These are phyloP conservation scores for Fusarium compactum DNA, from an alignment of 2,329 filamentous ascomycete species.

Conservation along the genomic window DNA sequence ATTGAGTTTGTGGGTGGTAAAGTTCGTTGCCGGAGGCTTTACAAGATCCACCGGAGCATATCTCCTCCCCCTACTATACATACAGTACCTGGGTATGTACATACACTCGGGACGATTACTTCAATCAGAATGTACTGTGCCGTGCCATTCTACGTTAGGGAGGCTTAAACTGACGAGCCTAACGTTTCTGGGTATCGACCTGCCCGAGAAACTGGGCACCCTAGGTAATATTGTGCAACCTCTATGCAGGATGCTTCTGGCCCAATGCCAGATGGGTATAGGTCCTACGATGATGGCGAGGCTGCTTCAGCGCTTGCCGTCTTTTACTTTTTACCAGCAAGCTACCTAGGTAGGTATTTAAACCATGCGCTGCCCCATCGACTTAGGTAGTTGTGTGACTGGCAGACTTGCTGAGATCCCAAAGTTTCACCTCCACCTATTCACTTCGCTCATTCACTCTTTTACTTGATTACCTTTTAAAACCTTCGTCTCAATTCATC, in stretches of 20 bases:
- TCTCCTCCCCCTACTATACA: slow-evolving; percentile 21
- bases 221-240: slow-evolving; percentile 2
- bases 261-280: slow-evolving; percentile 17
- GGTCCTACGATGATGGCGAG: slow-evolving; percentile 19
- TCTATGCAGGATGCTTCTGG: slow-evolving; percentile 1
- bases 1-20: slow-evolving; percentile 15
- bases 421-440: background rate
- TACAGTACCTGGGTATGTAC: background rate
- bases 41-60: slow-evolving; percentile 12
- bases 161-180: slow-evolving; percentile 12
- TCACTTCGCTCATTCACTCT: slow-evolving; percentile 4
- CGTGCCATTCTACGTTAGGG: slow-evolving; percentile 16
- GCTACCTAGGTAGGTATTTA: slow-evolving; percentile 36
- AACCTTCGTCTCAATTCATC: background rate
- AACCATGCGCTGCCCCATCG: slow-evolving; percentile 18
- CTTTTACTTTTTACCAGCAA: background rate
- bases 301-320: slow-evolving; percentile 24
- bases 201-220: slow-evolving; percentile 10
- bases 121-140: slow-evolving; percentile 7
- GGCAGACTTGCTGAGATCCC: background rate
- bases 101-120: slow-evolving; percentile 3
- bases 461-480: slow-evolving; percentile 3
- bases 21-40: slow-evolving; percentile 29
- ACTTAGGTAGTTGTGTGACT: background rate
- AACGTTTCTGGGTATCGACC: slow-evolving; percentile 26